Conservation (phyloP, 352 stramenopile genomes). For the Globisporangium spinosum region DNA sequence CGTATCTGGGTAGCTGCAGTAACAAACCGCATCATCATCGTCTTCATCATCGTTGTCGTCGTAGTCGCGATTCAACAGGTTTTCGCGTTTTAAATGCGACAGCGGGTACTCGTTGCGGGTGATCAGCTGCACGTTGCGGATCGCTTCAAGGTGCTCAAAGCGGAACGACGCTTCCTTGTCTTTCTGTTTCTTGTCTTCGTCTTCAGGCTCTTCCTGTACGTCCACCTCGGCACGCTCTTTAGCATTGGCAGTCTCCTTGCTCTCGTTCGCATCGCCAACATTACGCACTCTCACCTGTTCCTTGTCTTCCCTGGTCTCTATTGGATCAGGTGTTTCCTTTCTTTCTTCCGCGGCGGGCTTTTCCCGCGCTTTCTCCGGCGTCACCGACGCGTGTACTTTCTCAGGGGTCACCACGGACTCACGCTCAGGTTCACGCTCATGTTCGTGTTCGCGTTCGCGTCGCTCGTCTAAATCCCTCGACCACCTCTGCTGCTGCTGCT, state of each 20-base stretch:
- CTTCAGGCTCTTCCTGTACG: conserved; percentile 7
- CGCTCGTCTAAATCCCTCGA: background rate
- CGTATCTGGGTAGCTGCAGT: conserved; percentile 45
- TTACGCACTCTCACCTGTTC: background rate
- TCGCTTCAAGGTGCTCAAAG: conserved; percentile 62
- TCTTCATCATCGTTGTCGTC: conserved; percentile 39
- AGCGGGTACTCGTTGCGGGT: conserved; percentile 72
- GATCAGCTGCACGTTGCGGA: conserved; percentile 62
- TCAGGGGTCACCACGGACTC: background rate
- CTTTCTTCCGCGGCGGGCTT: background rate
- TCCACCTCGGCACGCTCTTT: background rate
- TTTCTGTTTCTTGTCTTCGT: conserved; percentile 2
- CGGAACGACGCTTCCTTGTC: conserved; percentile 4
- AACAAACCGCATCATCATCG: conserved; percentile 51
- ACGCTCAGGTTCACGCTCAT: background rate
- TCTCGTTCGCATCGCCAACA: background rate
- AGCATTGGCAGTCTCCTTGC: background rate
- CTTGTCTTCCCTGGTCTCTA: background rate
- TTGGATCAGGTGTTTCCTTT: background rate
- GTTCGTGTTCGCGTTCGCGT: background rate
- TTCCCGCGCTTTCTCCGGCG: background rate
- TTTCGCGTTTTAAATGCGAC: conserved; percentile 38
- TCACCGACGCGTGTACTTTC: background rate
- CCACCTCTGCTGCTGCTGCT: background rate
- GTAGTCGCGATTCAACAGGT: conserved; percentile 25